Evolutionary conservation across 2,329 filamentous ascomycete genomes (phyloP), one percentile per base, ranked within the genome.

Genomic region (Ambrosiella xylebori): DNA sequence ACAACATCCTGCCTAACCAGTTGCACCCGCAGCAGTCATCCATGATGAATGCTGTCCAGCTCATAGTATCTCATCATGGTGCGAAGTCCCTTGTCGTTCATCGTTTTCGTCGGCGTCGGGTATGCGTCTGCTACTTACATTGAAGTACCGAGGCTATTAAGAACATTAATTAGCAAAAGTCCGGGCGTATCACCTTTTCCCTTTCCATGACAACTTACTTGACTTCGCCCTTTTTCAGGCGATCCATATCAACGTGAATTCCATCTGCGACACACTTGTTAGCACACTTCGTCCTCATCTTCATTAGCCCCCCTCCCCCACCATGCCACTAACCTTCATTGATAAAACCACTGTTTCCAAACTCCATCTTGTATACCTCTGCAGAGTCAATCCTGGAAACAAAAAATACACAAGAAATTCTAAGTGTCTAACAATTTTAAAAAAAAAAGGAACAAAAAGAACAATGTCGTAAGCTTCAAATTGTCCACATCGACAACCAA

Each of bases 181-280:
- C 70, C 64, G 68, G 13, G 19, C 3, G 11, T 8, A 47, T 15
- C n/a, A 47, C 1, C n/a, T 15, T 15, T 8, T 17, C n/a, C 64
- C 59, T 58, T 57, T 45, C 35, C 19, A 49, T 27, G 27, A 27
- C 27, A 38, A 75, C 88, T 74, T 76, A 96, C 89, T 98, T 98
- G 70, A 98, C 91, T 76, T 98, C 93, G 62, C 93, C 93, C 73
- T 89, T 93, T 84, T 98, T 98, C 72, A 98, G 76, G 68, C 93
- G 85, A 68, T 97, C 88, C 93, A 98, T 98, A 70, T 98, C 93
- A 66, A 98, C 79, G 71, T 98, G 93, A 70, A 98, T 97, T 70
- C 93, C 93, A 90, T 98, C 93, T 97, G 67, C 53, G 58, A 41
- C 38, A 44, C 36, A 51, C 63, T 57, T 57, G 59, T 44, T 47